Base-by-base conservation (phyloP, 495 filamentous ascomycete species). In the Penicillium cinerascens region DNA sequence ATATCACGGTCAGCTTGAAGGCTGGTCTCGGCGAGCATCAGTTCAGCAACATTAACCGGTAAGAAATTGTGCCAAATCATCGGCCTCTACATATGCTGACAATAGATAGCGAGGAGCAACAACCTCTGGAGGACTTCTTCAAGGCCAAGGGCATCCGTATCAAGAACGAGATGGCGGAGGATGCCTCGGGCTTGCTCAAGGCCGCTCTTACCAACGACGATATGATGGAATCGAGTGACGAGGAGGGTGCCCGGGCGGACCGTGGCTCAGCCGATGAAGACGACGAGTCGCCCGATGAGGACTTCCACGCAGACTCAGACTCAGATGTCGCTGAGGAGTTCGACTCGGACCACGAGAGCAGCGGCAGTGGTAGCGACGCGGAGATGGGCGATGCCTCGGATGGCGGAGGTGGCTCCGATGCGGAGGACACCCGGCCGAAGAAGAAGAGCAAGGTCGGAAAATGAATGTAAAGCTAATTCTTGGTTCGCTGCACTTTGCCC, bases 1-100 rank as follows among this genome's bases (percentile, higher is more conserved):
- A 99, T 63, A 96, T 99, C 53, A 91, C 91, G 0, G 85, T 99
- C 42, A 85, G 83, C 33, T 73, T 96, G 72, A 97, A 97, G 78
- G 74, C 69, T 29, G 84, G 82, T 13, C 73, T 80, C 35, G 87
- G 86, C 17, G 89, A 96, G 59, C 87, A 91, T 55, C 91, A 96
- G 60, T 97, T 99, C 74, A 95, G 89, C 72, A 99, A 99, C 73
- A 97, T 99, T 71, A 99, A 97, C 65, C 89, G 92, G 82, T 84
- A 71, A 42, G 77, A 2, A 22, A 11, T 33, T 11, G 9, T 11
- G 10, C 3, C 13, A 1, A 1, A 11, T 13, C 11, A 33, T 33
- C 37, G 16, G 10, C 10, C 37, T 11, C 5, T 33, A 33, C 10
- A 13, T 13, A 3, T 33, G 9, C n/a, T 52, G 15, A 54, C 46